A percentile compares a stretch with the other conserved stretches of the same genome.
These are phyloP conservation scores for Lodderomyces parapsilosis DNA, from an alignment of 1,139 yeast species.

Conservation along the genomic window DNA sequence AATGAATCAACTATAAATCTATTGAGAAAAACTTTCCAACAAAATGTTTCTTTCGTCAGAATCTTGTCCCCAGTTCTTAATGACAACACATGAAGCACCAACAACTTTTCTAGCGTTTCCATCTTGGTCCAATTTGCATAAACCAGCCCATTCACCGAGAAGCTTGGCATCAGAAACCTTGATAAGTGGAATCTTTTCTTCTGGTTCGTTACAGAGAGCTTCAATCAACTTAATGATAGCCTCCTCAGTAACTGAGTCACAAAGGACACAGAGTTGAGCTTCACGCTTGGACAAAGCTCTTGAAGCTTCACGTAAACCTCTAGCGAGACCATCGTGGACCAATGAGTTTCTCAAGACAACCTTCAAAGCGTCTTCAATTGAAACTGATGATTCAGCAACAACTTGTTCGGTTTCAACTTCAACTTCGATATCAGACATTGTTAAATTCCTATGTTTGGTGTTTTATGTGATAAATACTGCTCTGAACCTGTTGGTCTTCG, in stretches of 20 bases:
- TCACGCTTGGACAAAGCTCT: constrained; percentile 97
- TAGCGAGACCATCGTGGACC: constrained; percentile 99
- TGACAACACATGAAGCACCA: constrained; percentile 99
- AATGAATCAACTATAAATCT: constrained; percentile 22
- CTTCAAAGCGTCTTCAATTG: constrained; percentile 98
- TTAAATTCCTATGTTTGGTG: background rate
- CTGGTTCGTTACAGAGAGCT: constrained; percentile 98
- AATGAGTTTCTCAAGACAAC: constrained; percentile 98
- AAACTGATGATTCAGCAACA: constrained; percentile 86
- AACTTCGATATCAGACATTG: constrained; percentile 84
- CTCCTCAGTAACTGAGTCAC: constrained; percentile 98
- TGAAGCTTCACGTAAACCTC: constrained; percentile 99
- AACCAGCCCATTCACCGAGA: constrained; percentile 99
- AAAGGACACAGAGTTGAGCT: constrained; percentile 96
- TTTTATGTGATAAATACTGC: constrained; percentile 1
- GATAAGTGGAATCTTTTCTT: constrained; percentile 95
- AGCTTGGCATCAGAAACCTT: constrained; percentile 99
- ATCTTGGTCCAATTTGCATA: constrained; percentile 99
- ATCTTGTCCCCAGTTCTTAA: constrained; percentile 99
- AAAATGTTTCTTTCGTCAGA: constrained; percentile 97
- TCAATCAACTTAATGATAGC: constrained; percentile 96
- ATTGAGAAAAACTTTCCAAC: constrained; percentile 94
- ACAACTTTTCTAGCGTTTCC: constrained; percentile 99
- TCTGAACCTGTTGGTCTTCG: constrained; percentile 3
- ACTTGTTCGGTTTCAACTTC: constrained; percentile 82